A percentile compares a stretch with the other conserved stretches of the same genome.
These are phyloP conservation scores for Cladophialophora carrionii DNA, from an alignment of 2,329 filamentous ascomycete species.

Conservation along the genomic window DNA sequence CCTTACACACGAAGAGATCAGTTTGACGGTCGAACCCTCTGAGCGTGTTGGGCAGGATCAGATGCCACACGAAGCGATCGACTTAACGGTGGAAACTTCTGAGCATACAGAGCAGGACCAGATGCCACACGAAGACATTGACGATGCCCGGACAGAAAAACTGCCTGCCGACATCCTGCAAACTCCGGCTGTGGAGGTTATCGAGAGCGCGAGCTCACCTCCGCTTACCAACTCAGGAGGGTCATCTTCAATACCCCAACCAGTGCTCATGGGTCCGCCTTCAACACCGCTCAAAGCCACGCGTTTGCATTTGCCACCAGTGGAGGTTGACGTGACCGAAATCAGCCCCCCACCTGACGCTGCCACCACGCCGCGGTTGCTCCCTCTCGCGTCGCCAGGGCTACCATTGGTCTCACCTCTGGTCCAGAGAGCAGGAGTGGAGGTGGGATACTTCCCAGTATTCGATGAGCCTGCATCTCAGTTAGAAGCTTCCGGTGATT, in stretches of 20 bases:
- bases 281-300: conserved; percentile 21
- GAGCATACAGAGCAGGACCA: not conserved
- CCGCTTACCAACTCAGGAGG: not conserved
- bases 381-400: conserved; percentile 47
- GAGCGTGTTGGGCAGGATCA: not conserved
- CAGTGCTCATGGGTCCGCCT: conserved; percentile 31
- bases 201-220: not conserved
- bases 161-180: not conserved
- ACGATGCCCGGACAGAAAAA: conserved; percentile 1
- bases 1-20: not conserved
- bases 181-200: not conserved
- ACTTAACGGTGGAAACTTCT: not conserved
- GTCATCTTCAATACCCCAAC: not conserved
- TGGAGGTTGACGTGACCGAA: not conserved
- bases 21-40: not conserved
- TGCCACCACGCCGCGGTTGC: conserved; percentile 43
- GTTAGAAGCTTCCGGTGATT: conserved; percentile 32
- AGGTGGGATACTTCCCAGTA: conserved; percentile 42
- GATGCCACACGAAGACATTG: not conserved
- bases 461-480: conserved; percentile 28
- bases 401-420: conserved; percentile 49
- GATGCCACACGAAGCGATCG: not conserved
- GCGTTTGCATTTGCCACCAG: not conserved
- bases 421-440: conserved; percentile 38
- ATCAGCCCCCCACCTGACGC: conserved; percentile 16